phyloP scores from a whole-genome alignment of 2,329 filamentous ascomycete genomes.

The Hypoxylon sp. region DNA sequence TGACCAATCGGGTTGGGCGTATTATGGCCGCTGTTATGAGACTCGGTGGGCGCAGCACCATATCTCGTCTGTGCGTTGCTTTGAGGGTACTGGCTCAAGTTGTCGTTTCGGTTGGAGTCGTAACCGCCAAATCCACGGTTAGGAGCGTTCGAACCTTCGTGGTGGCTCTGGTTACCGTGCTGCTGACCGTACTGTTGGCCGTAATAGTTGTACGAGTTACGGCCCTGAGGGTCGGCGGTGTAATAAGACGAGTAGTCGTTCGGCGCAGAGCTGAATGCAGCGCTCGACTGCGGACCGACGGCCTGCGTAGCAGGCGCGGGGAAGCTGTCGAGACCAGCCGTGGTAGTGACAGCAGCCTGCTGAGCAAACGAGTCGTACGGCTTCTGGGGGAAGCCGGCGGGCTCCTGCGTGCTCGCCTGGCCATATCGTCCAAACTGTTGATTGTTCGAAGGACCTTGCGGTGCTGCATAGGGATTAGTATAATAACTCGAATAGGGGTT shows the following conservation, averaged over 20 bases:
- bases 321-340: slow-evolving; percentile 64
- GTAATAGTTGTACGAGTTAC: slow-evolving; percentile 82
- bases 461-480: slow-evolving; percentile 53
- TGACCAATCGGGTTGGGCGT: slow-evolving; percentile 82
- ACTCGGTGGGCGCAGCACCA: slow-evolving; percentile 66
- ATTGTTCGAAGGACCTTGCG: slow-evolving; percentile 63
- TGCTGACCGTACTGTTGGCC: slow-evolving; percentile 66
- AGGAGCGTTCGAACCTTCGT: slow-evolving; percentile 75
- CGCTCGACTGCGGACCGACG: slow-evolving; percentile 65
- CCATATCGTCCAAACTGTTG: slow-evolving; percentile 76
- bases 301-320: slow-evolving; percentile 65
- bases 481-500: slow-evolving; percentile 45
- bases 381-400: slow-evolving; percentile 73
- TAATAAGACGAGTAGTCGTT: slow-evolving; percentile 88
- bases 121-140: slow-evolving; percentile 83
- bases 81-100: slow-evolving; percentile 75
- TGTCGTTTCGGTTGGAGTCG: slow-evolving; percentile 68
- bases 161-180: slow-evolving; percentile 67
- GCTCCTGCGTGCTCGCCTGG: slow-evolving; percentile 68
- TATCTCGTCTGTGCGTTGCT: slow-evolving; percentile 74
- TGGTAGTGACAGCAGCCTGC: slow-evolving; percentile 60
- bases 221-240: slow-evolving; percentile 74
- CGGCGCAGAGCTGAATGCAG: slow-evolving; percentile 75
- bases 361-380: slow-evolving; percentile 87
- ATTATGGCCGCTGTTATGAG: slow-evolving; percentile 86